phyloP scores from a whole-genome alignment of 2,329 filamentous ascomycete genomes.

The Metarhizium anisopliae region DNA sequence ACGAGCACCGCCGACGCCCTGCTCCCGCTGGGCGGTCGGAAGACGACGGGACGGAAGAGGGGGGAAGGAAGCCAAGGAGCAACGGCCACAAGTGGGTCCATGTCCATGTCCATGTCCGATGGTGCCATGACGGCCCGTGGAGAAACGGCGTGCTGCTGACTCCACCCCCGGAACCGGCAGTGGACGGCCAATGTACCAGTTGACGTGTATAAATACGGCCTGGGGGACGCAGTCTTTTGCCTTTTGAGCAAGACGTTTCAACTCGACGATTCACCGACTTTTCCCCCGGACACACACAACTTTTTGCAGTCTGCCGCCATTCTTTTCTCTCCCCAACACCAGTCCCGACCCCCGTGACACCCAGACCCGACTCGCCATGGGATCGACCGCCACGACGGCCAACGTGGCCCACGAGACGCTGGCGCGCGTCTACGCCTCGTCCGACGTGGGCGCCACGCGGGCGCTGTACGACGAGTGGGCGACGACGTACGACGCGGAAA shows the following conservation, averaged over 20 bases:
- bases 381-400: background rate
- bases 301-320: too few relatives aligned
- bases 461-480: conserved; percentile 28
- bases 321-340: too few relatives aligned
- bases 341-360: too few relatives aligned
- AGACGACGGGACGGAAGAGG: conserved; percentile 4
- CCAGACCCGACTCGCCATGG: too few relatives aligned
- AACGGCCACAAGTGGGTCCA: background rate
- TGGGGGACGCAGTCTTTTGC: too few relatives aligned
- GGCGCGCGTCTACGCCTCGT: conserved; percentile 16
- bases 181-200: too few relatives aligned
- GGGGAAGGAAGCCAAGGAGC: background rate
- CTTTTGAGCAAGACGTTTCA: too few relatives aligned
- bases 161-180: background rate
- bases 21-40: background rate
- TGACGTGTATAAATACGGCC: background rate
- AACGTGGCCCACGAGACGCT: conserved; percentile 17
- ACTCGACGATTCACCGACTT: too few relatives aligned
- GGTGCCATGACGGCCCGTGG: conserved; percentile 3
- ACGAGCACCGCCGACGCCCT: too few relatives aligned
- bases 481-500: conserved; percentile 23
- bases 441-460: conserved; percentile 16
- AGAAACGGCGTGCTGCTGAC: background rate
- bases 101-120: background rate
- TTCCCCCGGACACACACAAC: too few relatives aligned